Evolutionary conservation across 257 asterid species (phyloP), one percentile per base, ranked within the genome.

Genomic region (Solanum ahanhuiri): DNA sequence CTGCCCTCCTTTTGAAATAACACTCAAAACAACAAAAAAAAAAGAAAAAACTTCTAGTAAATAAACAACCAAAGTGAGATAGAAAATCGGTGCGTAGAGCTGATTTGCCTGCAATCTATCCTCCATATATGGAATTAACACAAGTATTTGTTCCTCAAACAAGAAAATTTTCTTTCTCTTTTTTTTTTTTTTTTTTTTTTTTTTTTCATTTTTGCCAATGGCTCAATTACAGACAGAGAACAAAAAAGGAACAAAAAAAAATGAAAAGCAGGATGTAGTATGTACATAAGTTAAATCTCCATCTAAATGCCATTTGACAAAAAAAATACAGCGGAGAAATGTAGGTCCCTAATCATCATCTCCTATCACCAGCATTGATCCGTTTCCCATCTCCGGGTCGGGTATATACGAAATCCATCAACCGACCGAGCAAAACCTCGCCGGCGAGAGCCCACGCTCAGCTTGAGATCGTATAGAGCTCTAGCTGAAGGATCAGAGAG

Each of bases 381-480:
- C 90, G 98, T 95, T 88, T 96, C 99, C 99, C 98, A 96, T 37
- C 97, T 89, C 88, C 98, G 96, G 89, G 93, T 91, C 86, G 88
- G 87, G 87, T 93, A 89, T 81, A 82, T 89, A 87, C 92, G 89
- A n/a, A 89, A 81, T 2, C 84, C 86, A 20, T 88, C 90, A 79
- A 66, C 45, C 9, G 83, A 25, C 77, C 43, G 69, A 81, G 82
- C 63, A 23, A 77, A 43, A 77, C 63, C 83, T 77, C 88, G 91
- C 9, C 87, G 89, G 7, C 69, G 86, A 35, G 86, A 75, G 37
- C 90, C 88, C 1, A 89, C 86, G 43, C 64, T 88, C 85, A 93
- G 73, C 73, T 92, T 88, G 51, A 86, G 87, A 71, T 96, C 99
- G 89, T 96, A 95, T 9, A 89, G 88, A 66, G 92, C 93, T 72